A percentile compares a stretch with the other conserved stretches of the same genome.
phyloP scores from a whole-genome alignment of 176 grass and related monocot species.

The Chloris gayana region DNA sequence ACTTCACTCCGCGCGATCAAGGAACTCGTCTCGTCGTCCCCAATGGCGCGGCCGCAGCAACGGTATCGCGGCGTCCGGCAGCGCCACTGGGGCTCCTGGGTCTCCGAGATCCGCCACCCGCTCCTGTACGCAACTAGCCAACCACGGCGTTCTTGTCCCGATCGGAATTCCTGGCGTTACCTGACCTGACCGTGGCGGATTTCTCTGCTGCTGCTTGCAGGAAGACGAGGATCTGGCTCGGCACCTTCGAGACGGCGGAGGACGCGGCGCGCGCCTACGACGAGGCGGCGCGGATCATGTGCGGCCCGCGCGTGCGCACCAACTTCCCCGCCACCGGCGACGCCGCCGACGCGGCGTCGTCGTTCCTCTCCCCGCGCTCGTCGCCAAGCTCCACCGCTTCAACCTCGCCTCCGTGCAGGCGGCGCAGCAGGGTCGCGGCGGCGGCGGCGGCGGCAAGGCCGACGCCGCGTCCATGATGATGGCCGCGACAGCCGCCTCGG shows the following conservation, averaged over 20 bases:
- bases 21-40: background rate
- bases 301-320: slow-evolving; percentile 75
- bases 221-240: slow-evolving; percentile 98
- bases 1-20: background rate
- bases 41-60: slow-evolving; percentile 71
- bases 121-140: slow-evolving; percentile 66
- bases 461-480: background rate
- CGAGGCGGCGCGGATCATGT: slow-evolving; percentile 95
- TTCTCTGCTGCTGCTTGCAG: slow-evolving; percentile 33
- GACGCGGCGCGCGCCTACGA: slow-evolving; percentile 97
- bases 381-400: slow-evolving; percentile 84
- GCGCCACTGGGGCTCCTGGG: slow-evolving; percentile 99
- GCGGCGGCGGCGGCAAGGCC: slow-evolving; percentile 9
- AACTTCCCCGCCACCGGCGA: slow-evolving; percentile 60
- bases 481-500: background rate
- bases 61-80: slow-evolving; percentile 88
- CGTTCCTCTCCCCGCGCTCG: slow-evolving; percentile 76
- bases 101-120: slow-evolving; percentile 98
- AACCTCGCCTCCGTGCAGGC: slow-evolving; percentile 67
- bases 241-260: slow-evolving; percentile 95
- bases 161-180: background rate
- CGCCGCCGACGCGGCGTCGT: slow-evolving; percentile 12
- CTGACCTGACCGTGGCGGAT: slow-evolving; percentile 5
- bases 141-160: background rate
- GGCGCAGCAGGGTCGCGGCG: slow-evolving; percentile 20